Evolutionary conservation across 768 basidiomycete genomes (phyloP), one percentile per base, ranked within the genome.

Genomic region (Serendipita sp.): DNA sequence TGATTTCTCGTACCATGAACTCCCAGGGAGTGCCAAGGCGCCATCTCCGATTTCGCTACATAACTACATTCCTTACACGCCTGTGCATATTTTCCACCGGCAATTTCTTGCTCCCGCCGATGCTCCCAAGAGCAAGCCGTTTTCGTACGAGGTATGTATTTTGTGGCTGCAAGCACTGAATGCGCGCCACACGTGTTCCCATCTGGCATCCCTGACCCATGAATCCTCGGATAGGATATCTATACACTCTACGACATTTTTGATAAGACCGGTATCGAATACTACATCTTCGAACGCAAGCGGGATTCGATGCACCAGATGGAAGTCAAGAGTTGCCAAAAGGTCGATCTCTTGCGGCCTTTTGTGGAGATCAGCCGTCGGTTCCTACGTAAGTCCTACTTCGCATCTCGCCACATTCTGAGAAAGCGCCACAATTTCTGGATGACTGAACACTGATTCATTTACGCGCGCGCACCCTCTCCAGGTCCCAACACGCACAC

Each of bases 81-180:
- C 56, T 28, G 56, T 60, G 16, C 56, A 60, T n/a, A 60, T 60
- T 30, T 37, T 60, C 56, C 56, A 60, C 37, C 56, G 56, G 30
- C 56, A 60, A n/a, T 60, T 60, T 18, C 56, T 60, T 60, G 56
- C 56, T 24, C 56, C 56, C 28, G 56, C 56, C 8, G 56, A 60
- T 28, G 56, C 56, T 8, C 56, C 56, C 28, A 60, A 60, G 56
- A 60, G 56, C 34, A 60, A 60, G 56, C 56, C 56, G 11, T 60
- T 60, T 60, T 60, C 56, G n/a, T 60, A 60, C 56, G 56, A 60
- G 56, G 56, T 60, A 60, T n/a, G 56, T 34, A 60, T 37, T 34
- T 24, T 38, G 37, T 28, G 37, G 24, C 56, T 32, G 37, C 37
- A 8, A 38, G 16, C 35, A 11, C 37, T 41, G 41, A 41, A 41